phyloP scores from a whole-genome alignment of 225 moss, liverwort and hornwort species.

The Pseudisothecium myosuroides region DNA sequence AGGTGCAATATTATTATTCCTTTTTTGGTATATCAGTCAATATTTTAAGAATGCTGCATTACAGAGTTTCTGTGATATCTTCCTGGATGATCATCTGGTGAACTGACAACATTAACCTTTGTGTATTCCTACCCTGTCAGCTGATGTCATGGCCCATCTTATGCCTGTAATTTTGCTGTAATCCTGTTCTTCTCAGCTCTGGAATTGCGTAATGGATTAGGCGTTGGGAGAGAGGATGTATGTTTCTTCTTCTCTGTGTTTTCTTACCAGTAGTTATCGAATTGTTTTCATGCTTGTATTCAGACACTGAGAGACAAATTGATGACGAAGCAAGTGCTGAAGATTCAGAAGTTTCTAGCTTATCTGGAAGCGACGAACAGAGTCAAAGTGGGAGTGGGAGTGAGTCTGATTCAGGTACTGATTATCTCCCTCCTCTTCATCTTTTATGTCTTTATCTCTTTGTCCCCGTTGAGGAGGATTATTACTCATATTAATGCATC shows the following conservation, averaged over 20 bases:
- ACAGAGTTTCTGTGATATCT: neutral
- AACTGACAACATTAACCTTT: neutral
- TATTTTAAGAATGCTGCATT: neutral
- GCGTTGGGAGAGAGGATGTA: neutral
- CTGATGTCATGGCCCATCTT: neutral
- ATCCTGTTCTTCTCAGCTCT: neutral
- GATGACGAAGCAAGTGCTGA: conserved; percentile 20
- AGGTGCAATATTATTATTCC: conserved; percentile 11
- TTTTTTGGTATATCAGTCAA: neutral
- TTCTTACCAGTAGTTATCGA: neutral
- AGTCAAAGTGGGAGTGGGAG: conserved; percentile 35
- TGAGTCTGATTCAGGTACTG: conserved; percentile 58
- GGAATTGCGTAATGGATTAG: neutral
- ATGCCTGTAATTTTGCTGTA: neutral
- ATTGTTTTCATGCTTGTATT: neutral
- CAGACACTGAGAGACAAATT: conserved; percentile 1
- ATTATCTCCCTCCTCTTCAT: neutral
- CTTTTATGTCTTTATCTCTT: neutral
- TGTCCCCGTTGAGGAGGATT: neutral
- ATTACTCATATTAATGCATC: neutral
- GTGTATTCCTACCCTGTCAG: neutral
- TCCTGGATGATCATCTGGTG: neutral
- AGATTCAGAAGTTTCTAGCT: conserved; percentile 24
- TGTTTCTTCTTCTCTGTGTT: neutral
- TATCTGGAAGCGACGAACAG: conserved; percentile 30